Base-by-base conservation (phyloP, 164 flowering plant genomes). In the Brasenia schreberi region DNA sequence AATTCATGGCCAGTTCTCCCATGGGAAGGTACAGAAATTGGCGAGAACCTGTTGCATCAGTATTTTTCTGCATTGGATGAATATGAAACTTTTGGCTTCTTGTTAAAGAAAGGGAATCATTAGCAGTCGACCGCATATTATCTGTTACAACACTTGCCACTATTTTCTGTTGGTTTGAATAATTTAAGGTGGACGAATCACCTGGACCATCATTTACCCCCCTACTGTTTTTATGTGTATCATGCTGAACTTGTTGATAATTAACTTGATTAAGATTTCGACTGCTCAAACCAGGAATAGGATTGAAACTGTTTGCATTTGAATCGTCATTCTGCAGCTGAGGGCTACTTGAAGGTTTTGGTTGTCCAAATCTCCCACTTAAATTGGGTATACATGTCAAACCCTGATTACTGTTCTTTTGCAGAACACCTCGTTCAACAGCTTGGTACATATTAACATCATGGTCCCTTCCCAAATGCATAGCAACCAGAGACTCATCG, bases 11-110 rank as follows among this genome's bases (percentile, higher is more conserved):
- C 70, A 86, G 42, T 77, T 84, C 80, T 62, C 98, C 97, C 93
- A 90, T 88, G 17, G 98, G 96, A 79, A 90, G 97, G 75, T 83
- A 89, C 66, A 88, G 96, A 82, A 87, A 88, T 70, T 72, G 85
- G 59, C 84, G 85, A 71, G 80, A 12, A 6, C 0, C 53, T 12
- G 11, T 12, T 45, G 53, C 12, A 45, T 12, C 12, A 45, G 4
- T 23, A 45, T 45, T 45, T 45, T 45, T 12, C 12, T 7, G 5
- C 53, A 45, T 5, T 23, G 27, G 27, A 4, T 7, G 53, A 3
- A 45, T 7, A 45, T 45, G 53, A 12, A 23, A 23, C 12, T 45
- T 45, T 12, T 45, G 53, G 53, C 53, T 45, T 45, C 53, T 12
- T 7, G 53, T 12, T 45, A 45, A 45, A 12, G 11, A 7, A 45